A percentile compares a stretch with the other conserved stretches of the same genome.
Conservation (phyloP, 139 green algal genomes). For the Chlamydomonas eustigma region DNA sequence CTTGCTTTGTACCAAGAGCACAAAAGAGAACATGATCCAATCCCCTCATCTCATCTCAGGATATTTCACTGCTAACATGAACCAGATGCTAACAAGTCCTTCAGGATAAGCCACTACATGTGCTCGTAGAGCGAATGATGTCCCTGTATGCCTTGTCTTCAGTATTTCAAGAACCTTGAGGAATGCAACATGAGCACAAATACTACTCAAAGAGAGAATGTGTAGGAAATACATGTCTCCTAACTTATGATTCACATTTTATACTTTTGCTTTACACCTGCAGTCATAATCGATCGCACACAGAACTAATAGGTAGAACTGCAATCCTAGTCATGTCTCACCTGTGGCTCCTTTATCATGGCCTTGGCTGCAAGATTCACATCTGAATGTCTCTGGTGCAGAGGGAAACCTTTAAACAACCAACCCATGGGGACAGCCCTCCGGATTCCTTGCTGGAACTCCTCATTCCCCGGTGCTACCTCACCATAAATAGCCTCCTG, state of each 20-base stretch:
- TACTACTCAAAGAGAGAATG: too few relatives aligned
- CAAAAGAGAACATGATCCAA: too few relatives aligned
- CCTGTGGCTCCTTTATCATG: conserved; percentile 24
- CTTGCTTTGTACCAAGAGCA: too few relatives aligned
- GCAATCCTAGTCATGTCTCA: background rate
- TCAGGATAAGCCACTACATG: conserved; percentile 42
- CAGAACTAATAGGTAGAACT: background rate
- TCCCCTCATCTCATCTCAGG: background rate
- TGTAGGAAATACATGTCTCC: background rate
- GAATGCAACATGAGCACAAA: background rate
- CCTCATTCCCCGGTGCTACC: conserved; percentile 43
- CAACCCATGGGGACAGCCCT: conserved; percentile 45
- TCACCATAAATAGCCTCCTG: conserved; percentile 43
- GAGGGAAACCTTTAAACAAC: conserved; percentile 53
- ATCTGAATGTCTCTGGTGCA: conserved; percentile 36
- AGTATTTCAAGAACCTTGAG: conserved; percentile 38
- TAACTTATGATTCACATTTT: background rate
- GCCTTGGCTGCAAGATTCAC: background rate
- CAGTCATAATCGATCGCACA: background rate
- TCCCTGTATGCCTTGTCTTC: conserved; percentile 8
- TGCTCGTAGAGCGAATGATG: conserved; percentile 38
- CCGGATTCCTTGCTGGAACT: conserved; percentile 55
- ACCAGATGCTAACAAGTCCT: conserved; percentile 32
- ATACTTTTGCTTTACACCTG: background rate
- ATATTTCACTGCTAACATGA: conserved; percentile 53